Evolutionary conservation across 805 yeast species (phyloP).

Genomic region (Starmerella ratchasimensis): DNA sequence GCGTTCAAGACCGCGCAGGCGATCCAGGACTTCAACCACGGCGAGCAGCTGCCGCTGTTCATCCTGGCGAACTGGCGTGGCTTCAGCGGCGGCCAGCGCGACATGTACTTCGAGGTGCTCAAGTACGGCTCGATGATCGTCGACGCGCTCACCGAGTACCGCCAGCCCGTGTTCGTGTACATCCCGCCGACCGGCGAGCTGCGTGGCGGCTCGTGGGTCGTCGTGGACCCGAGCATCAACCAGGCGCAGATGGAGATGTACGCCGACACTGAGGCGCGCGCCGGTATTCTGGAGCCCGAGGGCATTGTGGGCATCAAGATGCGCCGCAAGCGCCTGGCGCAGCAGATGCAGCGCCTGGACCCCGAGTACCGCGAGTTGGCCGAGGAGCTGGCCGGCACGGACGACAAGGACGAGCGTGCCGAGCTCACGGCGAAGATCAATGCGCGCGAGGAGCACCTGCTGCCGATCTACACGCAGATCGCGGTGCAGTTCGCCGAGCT

Average conservation of each 20-base stretch:
- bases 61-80: conserved; percentile 99
- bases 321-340: conserved; percentile 79
- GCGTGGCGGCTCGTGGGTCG: conserved; percentile 99
- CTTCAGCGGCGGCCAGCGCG: conserved; percentile 99
- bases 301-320: conserved; percentile 98
- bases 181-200: conserved; percentile 97
- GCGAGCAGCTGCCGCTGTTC: conserved; percentile 96
- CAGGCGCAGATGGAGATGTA: conserved; percentile 98
- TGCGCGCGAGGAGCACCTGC: conserved; percentile 62
- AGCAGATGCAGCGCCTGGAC: conserved; percentile 88
- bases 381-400: conserved; percentile 40
- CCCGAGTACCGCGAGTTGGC: conserved; percentile 44
- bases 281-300: conserved; percentile 96
- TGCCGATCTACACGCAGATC: conserved; percentile 84
- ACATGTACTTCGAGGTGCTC: conserved; percentile 96
- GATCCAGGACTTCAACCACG: conserved; percentile 89
- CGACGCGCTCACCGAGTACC: conserved; percentile 89
- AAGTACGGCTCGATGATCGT: conserved; percentile 95
- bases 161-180: conserved; percentile 92
- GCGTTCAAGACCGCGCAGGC: conserved; percentile 99
- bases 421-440: conserved; percentile 50
- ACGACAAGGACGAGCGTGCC: conserved; percentile 53
- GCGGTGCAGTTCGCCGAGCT: conserved; percentile 94
- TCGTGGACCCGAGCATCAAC: conserved; percentile 96
- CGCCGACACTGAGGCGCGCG: conserved; percentile 90